These are phyloP conservation scores for Medicago arabica DNA, from an alignment of 306 rosid species.

Conservation along the genomic window DNA sequence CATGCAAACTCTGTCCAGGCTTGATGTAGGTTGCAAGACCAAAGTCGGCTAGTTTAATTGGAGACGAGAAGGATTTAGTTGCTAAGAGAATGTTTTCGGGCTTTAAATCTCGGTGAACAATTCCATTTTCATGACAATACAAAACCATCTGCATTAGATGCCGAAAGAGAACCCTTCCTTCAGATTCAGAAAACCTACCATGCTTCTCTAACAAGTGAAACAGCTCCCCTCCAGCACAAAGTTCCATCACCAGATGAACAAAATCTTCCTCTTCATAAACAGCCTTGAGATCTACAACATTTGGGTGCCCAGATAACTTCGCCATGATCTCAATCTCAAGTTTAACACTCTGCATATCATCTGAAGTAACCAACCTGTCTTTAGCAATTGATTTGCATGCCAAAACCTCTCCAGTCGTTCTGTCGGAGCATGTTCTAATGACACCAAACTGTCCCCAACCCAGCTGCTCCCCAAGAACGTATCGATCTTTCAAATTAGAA, in stretches of 20 bases:
- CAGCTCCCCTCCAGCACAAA: conserved; percentile 93
- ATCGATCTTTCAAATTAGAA: conserved; percentile 64
- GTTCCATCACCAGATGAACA: conserved; percentile 94
- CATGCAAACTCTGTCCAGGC: conserved; percentile 85
- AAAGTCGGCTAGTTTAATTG: conserved; percentile 85
- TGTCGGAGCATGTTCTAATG: conserved; percentile 71
- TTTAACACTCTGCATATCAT: conserved; percentile 76
- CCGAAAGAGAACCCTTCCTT: conserved; percentile 76
- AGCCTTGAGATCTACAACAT: conserved; percentile 88
- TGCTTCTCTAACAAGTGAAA: conserved; percentile 80
- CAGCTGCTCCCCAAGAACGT: conserved; percentile 76
- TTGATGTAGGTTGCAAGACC: conserved; percentile 90
- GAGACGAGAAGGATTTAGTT: conserved; percentile 73
- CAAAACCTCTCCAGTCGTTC: conserved; percentile 69
- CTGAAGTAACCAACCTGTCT: conserved; percentile 74
- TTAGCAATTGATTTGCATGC: conserved; percentile 90
- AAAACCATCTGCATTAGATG: conserved; percentile 83
- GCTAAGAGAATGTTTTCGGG: conserved; percentile 86
- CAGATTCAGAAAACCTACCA: conserved; percentile 73
- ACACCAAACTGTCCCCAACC: conserved; percentile 92
- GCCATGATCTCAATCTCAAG: conserved; percentile 92
- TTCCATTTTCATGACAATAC: conserved; percentile 85
- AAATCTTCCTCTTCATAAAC: conserved; percentile 82
- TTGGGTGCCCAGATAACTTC: conserved; percentile 83
- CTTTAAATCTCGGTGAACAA: conserved; percentile 89